Conservation (phyloP, 2,329 filamentous ascomycete genomes). For the Penicillium sp. region DNA sequence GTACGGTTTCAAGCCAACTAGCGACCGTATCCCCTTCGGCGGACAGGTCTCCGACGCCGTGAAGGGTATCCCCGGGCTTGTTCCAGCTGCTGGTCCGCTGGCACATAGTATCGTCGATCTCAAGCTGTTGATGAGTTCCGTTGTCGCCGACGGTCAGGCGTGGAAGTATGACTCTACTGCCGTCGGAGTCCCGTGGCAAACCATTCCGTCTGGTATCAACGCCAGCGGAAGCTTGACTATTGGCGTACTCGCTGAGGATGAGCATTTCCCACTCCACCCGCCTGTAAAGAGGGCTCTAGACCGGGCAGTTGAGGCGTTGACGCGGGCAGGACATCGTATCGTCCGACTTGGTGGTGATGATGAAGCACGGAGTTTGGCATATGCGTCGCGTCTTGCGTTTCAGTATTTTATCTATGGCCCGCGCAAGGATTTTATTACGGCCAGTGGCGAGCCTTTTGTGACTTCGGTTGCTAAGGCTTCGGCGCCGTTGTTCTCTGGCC, state of each 20-base stretch:
- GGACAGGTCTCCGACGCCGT: conserved; percentile 22
- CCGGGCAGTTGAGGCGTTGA: conserved; percentile 40
- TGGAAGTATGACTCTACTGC: conserved; percentile 48
- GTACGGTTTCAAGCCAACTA: conserved; percentile 39
- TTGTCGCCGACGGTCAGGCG: conserved; percentile 39
- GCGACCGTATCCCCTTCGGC: conserved; percentile 30
- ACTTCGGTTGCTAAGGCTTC: conserved; percentile 36
- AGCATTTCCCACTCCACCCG: conserved; percentile 51
- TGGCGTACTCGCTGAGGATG: conserved; percentile 51
- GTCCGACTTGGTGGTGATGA: conserved; percentile 38
- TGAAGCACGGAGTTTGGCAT: conserved; percentile 21
- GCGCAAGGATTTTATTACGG: conserved; percentile 30
- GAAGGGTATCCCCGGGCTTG: conserved; percentile 19
- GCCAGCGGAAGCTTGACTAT: conserved; percentile 39
- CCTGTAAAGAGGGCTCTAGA: conserved; percentile 49
- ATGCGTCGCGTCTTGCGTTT: conserved; percentile 37
- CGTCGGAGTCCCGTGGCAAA: conserved; percentile 49
- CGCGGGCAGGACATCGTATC: conserved; percentile 47
- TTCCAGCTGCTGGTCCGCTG: conserved; percentile 21
- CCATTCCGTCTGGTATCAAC: conserved; percentile 3
- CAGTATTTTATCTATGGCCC: conserved; percentile 40
- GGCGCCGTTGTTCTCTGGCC: conserved; percentile 27
- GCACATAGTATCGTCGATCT: conserved; percentile 23
- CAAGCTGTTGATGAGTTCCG: conserved; percentile 37
- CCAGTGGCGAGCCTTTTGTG: conserved; percentile 47